A percentile compares a stretch with the other conserved stretches of the same genome.
Conservation (phyloP, 495 filamentous ascomycete genomes). For the Tetracladium setigerum region DNA sequence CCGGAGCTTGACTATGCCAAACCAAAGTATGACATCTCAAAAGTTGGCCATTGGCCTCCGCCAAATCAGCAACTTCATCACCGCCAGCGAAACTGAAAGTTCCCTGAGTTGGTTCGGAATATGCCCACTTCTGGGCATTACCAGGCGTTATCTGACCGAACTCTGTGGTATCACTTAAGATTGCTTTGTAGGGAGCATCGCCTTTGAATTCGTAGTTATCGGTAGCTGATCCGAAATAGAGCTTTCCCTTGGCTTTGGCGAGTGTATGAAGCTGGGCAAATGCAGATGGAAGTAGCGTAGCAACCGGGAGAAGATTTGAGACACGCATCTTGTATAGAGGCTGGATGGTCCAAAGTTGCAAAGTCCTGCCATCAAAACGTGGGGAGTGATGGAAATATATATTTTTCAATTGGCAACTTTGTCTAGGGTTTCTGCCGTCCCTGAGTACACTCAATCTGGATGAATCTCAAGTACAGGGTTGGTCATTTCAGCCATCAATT, state of each 20-base stretch:
- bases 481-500: too few relatives aligned
- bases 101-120: constrained; percentile 35
- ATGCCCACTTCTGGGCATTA: constrained; percentile 32
- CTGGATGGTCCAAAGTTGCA: too few relatives aligned
- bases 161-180: constrained; percentile 28
- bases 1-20: constrained; percentile 53
- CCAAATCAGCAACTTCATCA: constrained; percentile 44
- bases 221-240: constrained; percentile 43
- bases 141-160: constrained; percentile 45
- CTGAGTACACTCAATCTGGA: too few relatives aligned
- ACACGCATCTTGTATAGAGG: neutral
- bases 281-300: constrained; percentile 20
- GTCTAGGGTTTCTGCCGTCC: too few relatives aligned
- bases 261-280: constrained; percentile 30
- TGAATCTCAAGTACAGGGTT: too few relatives aligned
- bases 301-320: constrained; percentile 8
- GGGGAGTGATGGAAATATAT: too few relatives aligned
- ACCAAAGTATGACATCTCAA: constrained; percentile 48
- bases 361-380: too few relatives aligned
- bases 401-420: too few relatives aligned
- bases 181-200: constrained; percentile 41
- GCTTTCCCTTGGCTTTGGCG: constrained; percentile 35
- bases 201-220: constrained; percentile 36
- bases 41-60: constrained; percentile 44
- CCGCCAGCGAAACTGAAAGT: constrained; percentile 43